Evolutionary conservation across 2,329 filamentous ascomycete genomes (phyloP).

Genomic region (Bipolaris bicolor): DNA sequence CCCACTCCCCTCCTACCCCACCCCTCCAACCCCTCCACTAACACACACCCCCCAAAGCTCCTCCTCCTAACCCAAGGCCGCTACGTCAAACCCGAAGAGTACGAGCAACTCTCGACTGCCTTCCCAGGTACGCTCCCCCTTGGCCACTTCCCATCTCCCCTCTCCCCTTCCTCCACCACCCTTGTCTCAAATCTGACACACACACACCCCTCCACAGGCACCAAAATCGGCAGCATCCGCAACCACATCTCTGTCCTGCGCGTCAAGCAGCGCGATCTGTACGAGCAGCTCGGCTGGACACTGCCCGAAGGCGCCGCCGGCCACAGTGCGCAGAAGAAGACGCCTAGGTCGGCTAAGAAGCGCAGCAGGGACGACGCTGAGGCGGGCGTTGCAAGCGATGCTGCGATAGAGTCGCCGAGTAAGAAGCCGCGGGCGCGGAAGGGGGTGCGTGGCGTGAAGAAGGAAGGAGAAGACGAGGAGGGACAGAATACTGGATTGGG

Average conservation of each 20-base stretch:
- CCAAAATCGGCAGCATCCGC: constrained; percentile 20
- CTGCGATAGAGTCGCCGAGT: constrained; percentile 13
- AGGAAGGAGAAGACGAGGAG: not conserved
- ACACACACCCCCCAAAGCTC: constrained; percentile 19
- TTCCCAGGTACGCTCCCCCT: constrained; percentile 22
- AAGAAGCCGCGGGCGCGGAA: constrained; percentile 14
- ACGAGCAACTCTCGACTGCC: constrained; percentile 15
- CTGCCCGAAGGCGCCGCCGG: constrained; percentile 18
- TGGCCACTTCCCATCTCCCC: no score
- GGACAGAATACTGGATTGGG: no score
- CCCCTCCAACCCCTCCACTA: constrained; percentile 31
- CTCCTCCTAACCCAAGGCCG: constrained; percentile 28
- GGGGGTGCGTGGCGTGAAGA: not conserved
- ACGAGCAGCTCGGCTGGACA: constrained; percentile 22
- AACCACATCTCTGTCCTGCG: constrained; percentile 24
- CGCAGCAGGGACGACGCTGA: constrained; percentile 1
- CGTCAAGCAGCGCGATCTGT: constrained; percentile 20
- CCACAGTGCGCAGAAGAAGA: constrained; percentile 3
- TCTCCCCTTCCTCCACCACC: not conserved
- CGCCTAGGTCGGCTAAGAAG: constrained; percentile 9
- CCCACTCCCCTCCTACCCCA: no score
- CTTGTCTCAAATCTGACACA: no score
- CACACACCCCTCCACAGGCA: not conserved
- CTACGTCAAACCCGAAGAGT: constrained; percentile 23
- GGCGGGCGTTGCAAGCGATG: not conserved